Conservation (phyloP, 2,329 filamentous ascomycete species). For the Dryadomyces quercus-mongolicae region DNA sequence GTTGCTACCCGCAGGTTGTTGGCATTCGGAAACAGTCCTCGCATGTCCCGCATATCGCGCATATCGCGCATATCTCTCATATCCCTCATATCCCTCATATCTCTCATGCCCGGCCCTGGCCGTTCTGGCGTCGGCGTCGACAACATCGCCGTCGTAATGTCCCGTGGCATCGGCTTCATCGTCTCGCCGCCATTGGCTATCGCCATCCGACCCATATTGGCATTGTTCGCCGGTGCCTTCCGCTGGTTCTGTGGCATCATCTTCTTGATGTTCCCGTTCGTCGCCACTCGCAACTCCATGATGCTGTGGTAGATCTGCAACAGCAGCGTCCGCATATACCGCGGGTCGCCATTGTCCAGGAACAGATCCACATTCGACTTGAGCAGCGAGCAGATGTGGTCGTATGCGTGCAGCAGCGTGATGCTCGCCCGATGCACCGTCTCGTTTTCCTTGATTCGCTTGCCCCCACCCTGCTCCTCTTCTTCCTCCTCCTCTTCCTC, state of each 20-base stretch:
- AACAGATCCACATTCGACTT: conserved; percentile 51
- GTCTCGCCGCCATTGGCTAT: conserved; percentile 26
- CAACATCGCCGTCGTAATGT: conserved; percentile 3
- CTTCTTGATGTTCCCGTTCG: conserved; percentile 8
- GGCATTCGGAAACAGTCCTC: conserved; percentile 28
- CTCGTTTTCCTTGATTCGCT: conserved; percentile 41
- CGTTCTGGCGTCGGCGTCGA: conserved; percentile 40
- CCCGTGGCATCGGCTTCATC: conserved; percentile 21
- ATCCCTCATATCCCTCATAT: too few relatives aligned
- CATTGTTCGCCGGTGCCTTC: conserved; percentile 14
- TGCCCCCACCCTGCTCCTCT: conserved; percentile 27
- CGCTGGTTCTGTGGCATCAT: conserved; percentile 14
- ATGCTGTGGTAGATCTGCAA: conserved; percentile 55
- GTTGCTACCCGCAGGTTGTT: conserved; percentile 45
- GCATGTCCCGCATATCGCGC: conserved; percentile 20
- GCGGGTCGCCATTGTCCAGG: conserved; percentile 51
- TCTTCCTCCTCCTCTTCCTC: conserved; percentile 34
- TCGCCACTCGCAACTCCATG: conserved; percentile 50
- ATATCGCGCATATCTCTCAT: too few relatives aligned
- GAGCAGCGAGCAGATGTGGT: conserved; percentile 50
- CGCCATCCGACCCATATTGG: neutral
- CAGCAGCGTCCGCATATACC: conserved; percentile 53
- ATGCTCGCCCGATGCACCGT: conserved; percentile 52
- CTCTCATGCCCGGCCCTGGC: conserved; percentile 18
- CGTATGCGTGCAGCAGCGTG: conserved; percentile 52